These are phyloP conservation scores for Mortierella sp. DNA, from an alignment of 371 early-diverging fungal species.

Conservation along the genomic window DNA sequence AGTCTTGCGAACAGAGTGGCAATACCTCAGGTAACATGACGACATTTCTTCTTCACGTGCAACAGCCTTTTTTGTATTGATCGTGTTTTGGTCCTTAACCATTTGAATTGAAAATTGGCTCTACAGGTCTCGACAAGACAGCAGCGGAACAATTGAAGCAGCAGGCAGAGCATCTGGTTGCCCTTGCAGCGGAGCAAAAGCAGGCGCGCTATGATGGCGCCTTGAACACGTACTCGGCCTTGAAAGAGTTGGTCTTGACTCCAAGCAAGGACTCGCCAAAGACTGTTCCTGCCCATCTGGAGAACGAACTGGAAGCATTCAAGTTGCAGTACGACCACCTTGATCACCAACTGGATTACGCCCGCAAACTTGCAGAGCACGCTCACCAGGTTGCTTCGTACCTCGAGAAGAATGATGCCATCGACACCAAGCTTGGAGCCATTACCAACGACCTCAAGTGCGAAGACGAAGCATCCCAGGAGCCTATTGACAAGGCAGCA, in stretches of 20 bases:
- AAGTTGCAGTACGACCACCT: conserved; percentile 29
- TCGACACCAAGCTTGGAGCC: conserved; percentile 19
- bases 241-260: conserved; percentile 15
- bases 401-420: conserved; percentile 20
- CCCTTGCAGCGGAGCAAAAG: conserved; percentile 26
- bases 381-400: conserved; percentile 24
- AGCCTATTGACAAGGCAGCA: conserved; percentile 12
- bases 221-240: conserved; percentile 8
- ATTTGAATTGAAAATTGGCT: no score
- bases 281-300: conserved; percentile 16
- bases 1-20: conserved; percentile 18
- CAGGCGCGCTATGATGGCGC: conserved; percentile 18
- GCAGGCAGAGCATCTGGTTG: conserved; percentile 21
- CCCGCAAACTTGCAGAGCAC: conserved; percentile 24
- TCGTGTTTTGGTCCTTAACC: no score
- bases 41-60: not conserved
- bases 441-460: conserved; percentile 29
- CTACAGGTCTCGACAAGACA: conserved; percentile 22
- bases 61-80: no score
- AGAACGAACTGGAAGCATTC: conserved; percentile 21
- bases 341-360: conserved; percentile 24
- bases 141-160: conserved; percentile 29
- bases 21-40: conserved; percentile 35
- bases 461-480: conserved; percentile 25
- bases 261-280: not conserved